These are phyloP conservation scores for Huntiella bhutanensis DNA, from an alignment of 2,329 filamentous ascomycete genomes.

Conservation along the genomic window DNA sequence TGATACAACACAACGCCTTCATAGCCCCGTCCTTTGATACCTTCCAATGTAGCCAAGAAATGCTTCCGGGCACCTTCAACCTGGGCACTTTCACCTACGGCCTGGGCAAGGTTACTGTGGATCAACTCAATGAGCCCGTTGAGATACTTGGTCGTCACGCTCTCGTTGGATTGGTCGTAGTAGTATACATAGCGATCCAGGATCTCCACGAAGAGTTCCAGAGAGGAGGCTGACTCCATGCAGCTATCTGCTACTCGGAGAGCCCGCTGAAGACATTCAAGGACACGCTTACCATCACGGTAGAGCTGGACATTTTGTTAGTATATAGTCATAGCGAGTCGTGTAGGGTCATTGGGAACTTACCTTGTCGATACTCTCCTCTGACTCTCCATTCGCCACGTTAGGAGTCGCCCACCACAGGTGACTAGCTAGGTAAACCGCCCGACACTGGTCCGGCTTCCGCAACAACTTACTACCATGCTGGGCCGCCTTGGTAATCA, in stretches of 20 bases:
- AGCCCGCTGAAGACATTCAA: constrained; percentile 89
- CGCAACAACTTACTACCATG: constrained; percentile 93
- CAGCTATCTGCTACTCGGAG: constrained; percentile 93
- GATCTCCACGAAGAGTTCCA: constrained; percentile 96
- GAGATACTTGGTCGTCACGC: constrained; percentile 92
- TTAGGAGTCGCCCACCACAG: constrained; percentile 95
- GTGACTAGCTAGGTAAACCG: constrained; percentile 90
- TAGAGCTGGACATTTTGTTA: constrained; percentile 47
- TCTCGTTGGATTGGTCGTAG: constrained; percentile 97
- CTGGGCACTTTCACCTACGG: constrained; percentile 59
- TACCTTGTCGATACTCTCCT: constrained; percentile 47
- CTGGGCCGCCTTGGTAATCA: constrained; percentile 93
- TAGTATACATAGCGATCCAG: constrained; percentile 97
- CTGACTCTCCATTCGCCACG: constrained; percentile 55
- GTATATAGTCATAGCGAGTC: constrained; percentile 8
- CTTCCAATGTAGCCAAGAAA: constrained; percentile 86
- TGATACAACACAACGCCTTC: constrained; percentile 69
- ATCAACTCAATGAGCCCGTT: constrained; percentile 97
- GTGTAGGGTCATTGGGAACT: constrained; percentile 19
- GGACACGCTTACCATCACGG: constrained; percentile 87
- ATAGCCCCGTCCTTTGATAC: constrained; percentile 79
- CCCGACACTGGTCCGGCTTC: constrained; percentile 94
- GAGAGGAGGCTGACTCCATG: constrained; percentile 94
- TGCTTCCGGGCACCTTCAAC: constrained; percentile 84
- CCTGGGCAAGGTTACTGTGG: constrained; percentile 81